These are phyloP conservation scores for Schoenoplectus triqueter DNA, from an alignment of 202 grass and related monocot species.

Conservation along the genomic window DNA sequence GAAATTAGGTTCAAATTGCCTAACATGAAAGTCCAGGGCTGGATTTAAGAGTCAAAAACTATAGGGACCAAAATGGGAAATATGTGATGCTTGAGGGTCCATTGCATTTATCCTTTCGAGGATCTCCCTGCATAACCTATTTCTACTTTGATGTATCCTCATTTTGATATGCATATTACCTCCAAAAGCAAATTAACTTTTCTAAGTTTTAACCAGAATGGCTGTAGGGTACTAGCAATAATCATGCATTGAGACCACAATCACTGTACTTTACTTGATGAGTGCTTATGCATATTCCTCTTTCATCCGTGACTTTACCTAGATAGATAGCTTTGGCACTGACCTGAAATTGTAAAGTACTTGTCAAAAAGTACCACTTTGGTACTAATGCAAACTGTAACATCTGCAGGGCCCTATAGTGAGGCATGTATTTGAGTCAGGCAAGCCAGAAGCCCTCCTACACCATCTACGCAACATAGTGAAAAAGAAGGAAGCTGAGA, in stretches of 20 bases:
- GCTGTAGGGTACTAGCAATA: background rate
- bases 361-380: background rate
- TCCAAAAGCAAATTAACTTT: no score
- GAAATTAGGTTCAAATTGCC: background rate
- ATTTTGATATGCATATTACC: no score
- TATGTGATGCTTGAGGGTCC: background rate
- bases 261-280: conserved; percentile 5
- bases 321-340: background rate
- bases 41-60: no score
- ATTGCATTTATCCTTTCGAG: background rate
- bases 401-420: conserved; percentile 52
- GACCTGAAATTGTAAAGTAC: conserved; percentile 11
- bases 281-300: background rate
- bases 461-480: conserved; percentile 53
- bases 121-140: background rate
- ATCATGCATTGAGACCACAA: background rate
- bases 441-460: conserved; percentile 69
- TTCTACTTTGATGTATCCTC: no score
- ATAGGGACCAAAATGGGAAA: background rate
- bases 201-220: no score
- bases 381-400: background rate
- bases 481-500: conserved; percentile 76
- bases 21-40: no score
- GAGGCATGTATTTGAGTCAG: conserved; percentile 57
- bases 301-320: background rate